Evolutionary conservation across 2,329 filamentous ascomycete species (phyloP).

Genomic region (Fusarium oxysporum): DNA sequence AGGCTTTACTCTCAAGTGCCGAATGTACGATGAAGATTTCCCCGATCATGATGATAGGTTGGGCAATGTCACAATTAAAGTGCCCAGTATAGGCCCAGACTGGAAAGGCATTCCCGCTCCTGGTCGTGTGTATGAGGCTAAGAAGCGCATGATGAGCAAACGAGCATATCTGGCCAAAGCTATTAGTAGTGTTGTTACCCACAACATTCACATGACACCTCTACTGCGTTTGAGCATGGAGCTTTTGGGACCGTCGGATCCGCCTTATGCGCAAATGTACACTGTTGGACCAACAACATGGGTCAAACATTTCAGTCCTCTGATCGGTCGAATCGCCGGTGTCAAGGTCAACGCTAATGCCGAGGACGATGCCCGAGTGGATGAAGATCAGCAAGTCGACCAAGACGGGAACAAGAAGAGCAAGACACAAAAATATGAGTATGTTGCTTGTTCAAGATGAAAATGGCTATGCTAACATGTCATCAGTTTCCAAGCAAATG

Average conservation of each 20-base stretch:
- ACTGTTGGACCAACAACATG: constrained; percentile 81
- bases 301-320: constrained; percentile 87
- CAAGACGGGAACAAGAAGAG: constrained; percentile 56
- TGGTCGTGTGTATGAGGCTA: constrained; percentile 73
- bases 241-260: constrained; percentile 80
- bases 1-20: constrained; percentile 86
- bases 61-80: constrained; percentile 82
- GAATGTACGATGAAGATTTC: constrained; percentile 90
- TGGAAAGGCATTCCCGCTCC: constrained; percentile 76
- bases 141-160: constrained; percentile 89
- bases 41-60: constrained; percentile 88
- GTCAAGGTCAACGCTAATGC: constrained; percentile 74
- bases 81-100: constrained; percentile 67
- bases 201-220: constrained; percentile 75
- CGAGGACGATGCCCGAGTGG: constrained; percentile 53
- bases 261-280: constrained; percentile 76
- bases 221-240: constrained; percentile 78
- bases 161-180: constrained; percentile 83
- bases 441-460: constrained; percentile 48
- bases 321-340: constrained; percentile 85
- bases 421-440: constrained; percentile 81
- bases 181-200: constrained; percentile 71
- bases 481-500: constrained; percentile 87
- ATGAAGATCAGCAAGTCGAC: constrained; percentile 39
- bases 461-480: constrained; percentile 19